These are phyloP conservation scores for Pelargonium nanum DNA, from an alignment of 345 rosid genomes.

Conservation along the genomic window DNA sequence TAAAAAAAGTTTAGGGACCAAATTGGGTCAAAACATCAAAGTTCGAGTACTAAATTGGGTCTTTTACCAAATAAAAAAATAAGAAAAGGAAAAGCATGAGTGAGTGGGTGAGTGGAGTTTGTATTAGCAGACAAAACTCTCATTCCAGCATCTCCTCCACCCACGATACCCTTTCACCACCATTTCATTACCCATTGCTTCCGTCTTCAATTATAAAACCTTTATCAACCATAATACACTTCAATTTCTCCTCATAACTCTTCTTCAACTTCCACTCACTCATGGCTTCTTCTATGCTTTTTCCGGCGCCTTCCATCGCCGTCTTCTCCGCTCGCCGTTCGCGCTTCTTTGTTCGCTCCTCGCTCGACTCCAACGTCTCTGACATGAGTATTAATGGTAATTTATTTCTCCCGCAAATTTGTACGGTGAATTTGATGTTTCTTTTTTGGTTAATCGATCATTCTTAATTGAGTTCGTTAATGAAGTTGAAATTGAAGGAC, in stretches of 20 bases:
- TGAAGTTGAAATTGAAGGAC: neutral
- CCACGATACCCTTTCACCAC: neutral
- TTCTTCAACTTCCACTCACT: neutral
- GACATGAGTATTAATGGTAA: slow-evolving; percentile 94
- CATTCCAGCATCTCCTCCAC: neutral
- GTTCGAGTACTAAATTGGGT: too few species aligned
- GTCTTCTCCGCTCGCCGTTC: slow-evolving; percentile 24
- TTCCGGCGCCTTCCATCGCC: slow-evolving; percentile 48
- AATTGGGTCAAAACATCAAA: too few species aligned
- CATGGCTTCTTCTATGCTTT: slow-evolving; percentile 69
- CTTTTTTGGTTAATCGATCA: neutral
- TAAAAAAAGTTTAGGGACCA: too few species aligned
- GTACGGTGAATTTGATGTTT: neutral
- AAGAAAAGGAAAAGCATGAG: too few species aligned
- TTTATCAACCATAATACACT: too few species aligned
- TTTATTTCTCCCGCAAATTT: neutral
- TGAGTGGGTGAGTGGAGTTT: too few species aligned
- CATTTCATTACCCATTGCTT: too few species aligned
- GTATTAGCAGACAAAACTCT: neutral
- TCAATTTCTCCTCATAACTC: too few species aligned
- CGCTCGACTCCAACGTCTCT: slow-evolving; percentile 75
- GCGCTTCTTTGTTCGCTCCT: slow-evolving; percentile 37
- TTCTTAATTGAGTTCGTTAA: too few species aligned
- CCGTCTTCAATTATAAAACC: too few species aligned
- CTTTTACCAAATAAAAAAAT: too few species aligned